Base-by-base conservation (phyloP, 2,329 filamentous ascomycete species). In the Diaporthe australafricana region DNA sequence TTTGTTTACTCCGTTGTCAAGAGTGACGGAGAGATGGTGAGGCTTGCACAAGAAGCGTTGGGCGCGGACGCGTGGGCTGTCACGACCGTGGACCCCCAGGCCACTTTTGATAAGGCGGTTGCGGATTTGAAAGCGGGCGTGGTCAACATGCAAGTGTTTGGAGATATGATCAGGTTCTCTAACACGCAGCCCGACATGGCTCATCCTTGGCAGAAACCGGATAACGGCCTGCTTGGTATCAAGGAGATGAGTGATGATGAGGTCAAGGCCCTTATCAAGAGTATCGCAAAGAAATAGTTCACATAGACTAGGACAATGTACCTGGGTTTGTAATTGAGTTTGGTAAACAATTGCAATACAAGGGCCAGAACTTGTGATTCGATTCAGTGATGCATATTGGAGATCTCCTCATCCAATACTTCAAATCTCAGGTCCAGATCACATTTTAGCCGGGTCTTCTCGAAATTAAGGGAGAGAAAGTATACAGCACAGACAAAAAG, bases 161-260 rank as follows among this genome's bases (percentile, higher is more conserved):
- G 40, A 14, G 16, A 42, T 16, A 77, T 75, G n/a, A 2, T 77
- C 5, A 78, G 77, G 17, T 81, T 82, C 32, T 42, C 11, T 42
- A 42, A 42, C 40, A 14, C 40, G 11, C 9, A 17, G 16, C 16
- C 40, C 11, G 75, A 84, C 48, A 35, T 71, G 2, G 72, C 76
- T 2, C 74, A 75, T 1, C 76, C 83, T 56, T 83, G 76, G 70
- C 40, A 76, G 62, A 78, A 77, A 45, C 22, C 79, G 22, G 81
- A 81, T 55, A 84, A 84, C 73, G 79, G 83, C 38, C 68, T 83
- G 55, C 72, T 85, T 27, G 83, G 82, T 1, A 68, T 84, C 9
- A 77, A 77, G 70, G 73, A 75, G 65, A 47, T 81, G 47, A 80
- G 73, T 8, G 79, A 82, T 11, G 78, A 75, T 9, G 80, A 83